Evolutionary conservation across 305 asterid genomes (phyloP), one percentile per base, ranked within the genome.

Genomic region (Fraxinus paxiana): DNA sequence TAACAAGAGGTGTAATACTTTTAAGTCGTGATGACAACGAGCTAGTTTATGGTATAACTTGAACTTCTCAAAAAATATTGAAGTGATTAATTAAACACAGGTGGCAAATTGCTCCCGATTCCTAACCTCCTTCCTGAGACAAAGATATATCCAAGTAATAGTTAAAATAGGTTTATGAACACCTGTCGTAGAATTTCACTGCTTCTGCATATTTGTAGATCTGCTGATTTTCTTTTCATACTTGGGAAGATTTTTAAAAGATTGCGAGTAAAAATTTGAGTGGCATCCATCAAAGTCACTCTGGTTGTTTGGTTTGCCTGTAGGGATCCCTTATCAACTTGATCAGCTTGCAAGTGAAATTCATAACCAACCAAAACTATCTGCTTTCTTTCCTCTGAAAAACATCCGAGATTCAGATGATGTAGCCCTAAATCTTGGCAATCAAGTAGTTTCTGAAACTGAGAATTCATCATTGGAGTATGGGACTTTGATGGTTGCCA

Each of bases 241-340:
- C 28, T 46, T n/a, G 18, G 22, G 37, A 51, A 7, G 24, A 82
- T 46, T 9, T 56, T 82, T 51, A 77, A 38, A 20, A 51, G 81
- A 67, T 70, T 71, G 56, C 20, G 75, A 38, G 46, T 73, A 51
- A 76, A 75, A 51, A 35, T 18, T 76, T 70, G 20, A 15, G 46
- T 75, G 71, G 63, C 28, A 41, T 73, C 46, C 31, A 38, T 79
- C 48, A 46, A 70, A 63, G 82, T 38, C 20, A 59, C 75, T 83
- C 70, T 38, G 28, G 2, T 82, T 82, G 75, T 54, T 74, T 85
- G 46, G 26, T 80, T 85, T 79, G 76, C 73, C 54, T 83, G 38
- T 83, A 93, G 99, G 99, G 99, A 83, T 84, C 48, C 97, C 96
- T 74, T 96, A 92, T 87, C 98, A 94, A 90, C 98, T 95, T 67